Evolutionary conservation across 1,284 basidiomycete genomes (phyloP).

Genomic region (Austropuccinia psidii): DNA sequence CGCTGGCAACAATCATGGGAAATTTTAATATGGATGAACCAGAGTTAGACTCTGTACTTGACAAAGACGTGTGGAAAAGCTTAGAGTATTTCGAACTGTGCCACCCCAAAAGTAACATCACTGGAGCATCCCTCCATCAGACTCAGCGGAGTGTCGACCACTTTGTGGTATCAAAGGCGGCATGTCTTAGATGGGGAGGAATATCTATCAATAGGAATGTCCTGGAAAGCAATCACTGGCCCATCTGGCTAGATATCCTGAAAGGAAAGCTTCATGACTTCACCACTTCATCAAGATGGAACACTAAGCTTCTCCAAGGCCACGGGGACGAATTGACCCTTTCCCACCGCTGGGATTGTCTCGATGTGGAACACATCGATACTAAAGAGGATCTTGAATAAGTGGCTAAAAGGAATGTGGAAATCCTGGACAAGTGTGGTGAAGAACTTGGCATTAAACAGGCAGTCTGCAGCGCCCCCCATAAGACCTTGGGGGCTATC

Average conservation of each 20-base stretch:
- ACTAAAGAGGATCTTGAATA: neutral
- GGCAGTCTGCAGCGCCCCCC: no score
- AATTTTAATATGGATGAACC: neutral
- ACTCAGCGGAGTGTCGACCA: neutral
- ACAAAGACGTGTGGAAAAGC: neutral
- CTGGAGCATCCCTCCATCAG: neutral
- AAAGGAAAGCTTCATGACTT: neutral
- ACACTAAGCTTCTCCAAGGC: neutral
- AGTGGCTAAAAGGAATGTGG: neutral
- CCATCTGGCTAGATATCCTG: neutral
- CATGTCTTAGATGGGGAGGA: neutral
- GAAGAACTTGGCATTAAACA: neutral
- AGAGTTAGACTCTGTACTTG: no score
- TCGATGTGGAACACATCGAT: neutral
- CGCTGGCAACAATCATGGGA: neutral
- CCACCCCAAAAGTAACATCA: neutral
- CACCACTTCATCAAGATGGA: neutral
- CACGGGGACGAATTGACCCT: neutral
- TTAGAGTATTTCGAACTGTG: neutral
- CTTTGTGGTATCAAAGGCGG: neutral
- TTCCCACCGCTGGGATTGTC: neutral
- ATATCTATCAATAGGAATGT: neutral
- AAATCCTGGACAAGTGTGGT: neutral
- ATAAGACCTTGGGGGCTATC: neutral
- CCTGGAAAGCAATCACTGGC: neutral